Evolutionary conservation across 371 early-diverging fungal genomes (phyloP).

Genomic region (Rhizopus microsporus): DNA sequence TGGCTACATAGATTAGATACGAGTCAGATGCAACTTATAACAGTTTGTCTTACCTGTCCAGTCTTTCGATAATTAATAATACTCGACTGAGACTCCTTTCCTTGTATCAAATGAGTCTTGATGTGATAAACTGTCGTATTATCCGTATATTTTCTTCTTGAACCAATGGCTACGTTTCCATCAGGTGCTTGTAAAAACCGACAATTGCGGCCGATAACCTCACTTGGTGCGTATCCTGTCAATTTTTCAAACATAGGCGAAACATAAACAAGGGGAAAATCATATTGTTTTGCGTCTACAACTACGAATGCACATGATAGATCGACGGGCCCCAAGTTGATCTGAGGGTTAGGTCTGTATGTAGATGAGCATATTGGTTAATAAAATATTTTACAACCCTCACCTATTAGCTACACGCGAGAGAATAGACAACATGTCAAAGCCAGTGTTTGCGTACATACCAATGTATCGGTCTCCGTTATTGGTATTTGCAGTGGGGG

Average conservation of each 20-base stretch:
- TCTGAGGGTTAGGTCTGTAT: slow-evolving; percentile 48
- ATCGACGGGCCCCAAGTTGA: slow-evolving; percentile 63
- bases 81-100: slow-evolving; percentile 63
- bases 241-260: slow-evolving; percentile 60
- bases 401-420: slow-evolving; percentile 40
- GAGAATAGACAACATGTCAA: slow-evolving; percentile 64
- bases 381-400: not conserved
- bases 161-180: slow-evolving; percentile 47
- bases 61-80: slow-evolving; percentile 67
- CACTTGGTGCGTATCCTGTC: slow-evolving; percentile 57
- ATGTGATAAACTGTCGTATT: slow-evolving; percentile 55
- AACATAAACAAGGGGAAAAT: slow-evolving; percentile 57
- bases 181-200: slow-evolving; percentile 63
- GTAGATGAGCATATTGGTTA: not conserved
- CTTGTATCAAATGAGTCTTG: slow-evolving; percentile 43
- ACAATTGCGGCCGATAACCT: slow-evolving; percentile 67
- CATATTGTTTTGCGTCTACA: slow-evolving; percentile 48
- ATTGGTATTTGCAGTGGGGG: not conserved
- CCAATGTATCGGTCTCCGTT: slow-evolving; percentile 25
- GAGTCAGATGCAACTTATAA: not conserved
- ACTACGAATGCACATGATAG: slow-evolving; percentile 58
- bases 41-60: slow-evolving; percentile 41
- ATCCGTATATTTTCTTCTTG: slow-evolving; percentile 55
- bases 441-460: slow-evolving; percentile 58
- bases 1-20: slow-evolving; percentile 36